Percentiles rank a stretch among this genome's conserved stretches.
phyloP scores from a whole-genome alignment of 2,329 filamentous ascomycete species.

The Endoconidiophora polonica region DNA sequence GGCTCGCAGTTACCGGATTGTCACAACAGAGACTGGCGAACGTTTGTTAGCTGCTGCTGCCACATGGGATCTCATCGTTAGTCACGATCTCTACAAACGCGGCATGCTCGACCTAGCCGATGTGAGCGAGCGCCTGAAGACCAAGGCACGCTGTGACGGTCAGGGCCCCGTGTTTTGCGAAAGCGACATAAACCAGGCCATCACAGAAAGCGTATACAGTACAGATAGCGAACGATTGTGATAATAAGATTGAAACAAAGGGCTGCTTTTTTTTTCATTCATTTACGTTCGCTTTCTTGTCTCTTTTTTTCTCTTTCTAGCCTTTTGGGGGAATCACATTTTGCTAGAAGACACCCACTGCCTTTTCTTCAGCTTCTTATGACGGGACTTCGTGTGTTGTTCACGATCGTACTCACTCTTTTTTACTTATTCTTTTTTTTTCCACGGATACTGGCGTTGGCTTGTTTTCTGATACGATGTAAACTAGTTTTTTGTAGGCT shows the following conservation, averaged over 20 bases:
- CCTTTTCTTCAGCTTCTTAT: no score
- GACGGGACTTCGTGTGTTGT: no score
- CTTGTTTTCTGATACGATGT: neutral
- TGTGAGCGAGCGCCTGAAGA: conserved; percentile 65
- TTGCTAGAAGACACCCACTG: neutral
- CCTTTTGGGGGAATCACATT: neutral
- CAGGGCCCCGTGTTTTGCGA: conserved; percentile 81
- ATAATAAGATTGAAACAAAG: conserved; percentile 38
- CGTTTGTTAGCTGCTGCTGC: conserved; percentile 57
- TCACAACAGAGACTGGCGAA: conserved; percentile 48
- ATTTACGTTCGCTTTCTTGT: neutral
- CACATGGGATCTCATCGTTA: conserved; percentile 80
- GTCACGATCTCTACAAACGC: conserved; percentile 57
- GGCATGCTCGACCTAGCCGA: conserved; percentile 67
- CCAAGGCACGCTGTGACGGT: conserved; percentile 64
- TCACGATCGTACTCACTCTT: neutral
- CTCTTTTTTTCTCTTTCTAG: neutral
- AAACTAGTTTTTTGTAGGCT: neutral
- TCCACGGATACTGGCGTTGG: neutral
- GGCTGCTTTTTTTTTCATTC: conserved; percentile 15
- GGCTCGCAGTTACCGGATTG: conserved; percentile 50
- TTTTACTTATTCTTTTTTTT: neutral
- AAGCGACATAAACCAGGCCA: conserved; percentile 51
- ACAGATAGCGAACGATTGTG: conserved; percentile 37
- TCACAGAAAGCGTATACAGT: conserved; percentile 50